Base-by-base conservation (phyloP, 805 yeast species). In the Dipodascus geniculatus region DNA sequence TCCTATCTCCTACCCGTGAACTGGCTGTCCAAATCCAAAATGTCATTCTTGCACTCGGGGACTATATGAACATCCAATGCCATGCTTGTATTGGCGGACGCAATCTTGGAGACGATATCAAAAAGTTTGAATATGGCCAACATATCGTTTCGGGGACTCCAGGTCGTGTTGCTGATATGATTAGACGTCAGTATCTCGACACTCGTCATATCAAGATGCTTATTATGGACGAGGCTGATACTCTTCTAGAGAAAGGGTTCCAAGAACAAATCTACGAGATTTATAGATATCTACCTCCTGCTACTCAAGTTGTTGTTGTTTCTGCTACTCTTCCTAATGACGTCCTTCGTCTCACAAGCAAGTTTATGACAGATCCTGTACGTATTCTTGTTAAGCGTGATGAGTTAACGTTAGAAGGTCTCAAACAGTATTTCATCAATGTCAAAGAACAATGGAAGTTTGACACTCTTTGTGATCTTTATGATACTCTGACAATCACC, bases 61-160 rank as follows among this genome's bases (percentile, higher is more conserved):
- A 83, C 68, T 87, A 85, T 70, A 79, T 93, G 84, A 85, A 86
- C 63, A 79, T 88, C 44, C 82, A 82, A 52, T 83, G 90, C 56
- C 91, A 87, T 66, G 96, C 97, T 3, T 86, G 95, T 64, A 88
- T 91, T 59, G 99, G 99, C 58, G 98, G 98, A 58, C 87, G 87
- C 57, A 80, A 82, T 57, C 83, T 86, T 56, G 82, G 83, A 49
- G 88, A 83, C 54, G 98, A 91, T 68, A 75, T 85, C 56, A 83
- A 85, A 66, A 80, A 81, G 54, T 74, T 89, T 60, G 75, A 75
- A 55, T 83, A 78, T 60, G 96, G 96, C 57, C 88, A 83, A 64
- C 96, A 93, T 64, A 83, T 93, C 44, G 87, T 93, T 44, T 90
- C 93, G 68, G 99, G 99, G 52, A 93, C 99, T 11, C 99, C 99